phyloP scores from a whole-genome alignment of 257 asterid genomes.

The Knoxia roxburghii region DNA sequence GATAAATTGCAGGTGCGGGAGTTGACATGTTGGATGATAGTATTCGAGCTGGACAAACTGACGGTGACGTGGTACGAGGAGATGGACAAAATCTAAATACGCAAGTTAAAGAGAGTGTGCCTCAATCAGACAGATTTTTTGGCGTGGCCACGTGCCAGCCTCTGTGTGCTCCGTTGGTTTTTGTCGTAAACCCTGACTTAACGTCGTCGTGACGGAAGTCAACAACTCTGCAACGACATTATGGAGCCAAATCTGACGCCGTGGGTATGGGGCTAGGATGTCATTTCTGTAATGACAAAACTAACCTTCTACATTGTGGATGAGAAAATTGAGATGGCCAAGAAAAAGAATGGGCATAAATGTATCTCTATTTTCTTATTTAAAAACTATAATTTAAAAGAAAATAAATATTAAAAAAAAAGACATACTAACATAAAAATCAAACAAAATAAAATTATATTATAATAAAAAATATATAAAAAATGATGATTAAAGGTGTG shows the following conservation, averaged over 20 bases:
- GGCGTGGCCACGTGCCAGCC: conserved; percentile 40
- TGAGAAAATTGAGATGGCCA: too few relatives aligned
- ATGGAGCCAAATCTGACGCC: not conserved
- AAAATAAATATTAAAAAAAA: too few relatives aligned
- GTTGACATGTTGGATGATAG: conserved; percentile 32
- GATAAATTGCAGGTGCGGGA: conserved; percentile 24
- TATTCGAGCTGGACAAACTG: conserved; percentile 14
- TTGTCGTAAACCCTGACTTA: not conserved
- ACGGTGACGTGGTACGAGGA: conserved; percentile 25
- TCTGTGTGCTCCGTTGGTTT: conserved; percentile 9
- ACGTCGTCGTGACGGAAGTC: conserved; percentile 27
- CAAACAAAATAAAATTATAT: too few relatives aligned
- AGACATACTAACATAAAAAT: too few relatives aligned
- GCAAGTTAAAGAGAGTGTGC: conserved; percentile 25
- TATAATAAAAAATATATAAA: too few relatives aligned
- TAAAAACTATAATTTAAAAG: too few relatives aligned
- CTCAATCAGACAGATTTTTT: conserved; percentile 38
- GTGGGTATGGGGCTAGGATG: conserved; percentile 18
- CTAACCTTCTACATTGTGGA: not conserved
- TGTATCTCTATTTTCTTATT: too few relatives aligned
- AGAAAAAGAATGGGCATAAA: too few relatives aligned
- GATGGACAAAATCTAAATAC: conserved; percentile 51
- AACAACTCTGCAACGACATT: too few relatives aligned
- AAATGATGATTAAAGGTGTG: too few relatives aligned
- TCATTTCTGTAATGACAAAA: not conserved